Evolutionary conservation across 1,284 basidiomycete species (phyloP).

Genomic region (Trametes versicolor): DNA sequence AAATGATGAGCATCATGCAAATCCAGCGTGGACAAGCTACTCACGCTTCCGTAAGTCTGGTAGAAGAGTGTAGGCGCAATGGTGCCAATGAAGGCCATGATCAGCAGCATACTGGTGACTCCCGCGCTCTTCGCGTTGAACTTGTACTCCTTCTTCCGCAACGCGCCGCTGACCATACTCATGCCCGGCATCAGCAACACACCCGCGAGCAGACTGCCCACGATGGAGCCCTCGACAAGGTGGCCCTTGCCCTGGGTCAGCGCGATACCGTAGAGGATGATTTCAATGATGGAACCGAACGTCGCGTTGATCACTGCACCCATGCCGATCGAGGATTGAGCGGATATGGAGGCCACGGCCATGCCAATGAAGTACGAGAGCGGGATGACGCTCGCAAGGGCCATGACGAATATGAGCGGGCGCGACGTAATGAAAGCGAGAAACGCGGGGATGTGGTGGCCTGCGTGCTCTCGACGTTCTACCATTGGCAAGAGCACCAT

Average conservation of each 20-base stretch:
- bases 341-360: constrained; percentile 98
- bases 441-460: constrained; percentile 70
- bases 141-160: constrained; percentile 93
- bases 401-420: constrained; percentile 86
- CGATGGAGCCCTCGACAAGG: constrained; percentile 96
- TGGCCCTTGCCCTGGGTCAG: constrained; percentile 91
- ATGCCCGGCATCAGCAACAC: constrained; percentile 97
- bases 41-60: constrained; percentile 96
- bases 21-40: constrained; percentile 47
- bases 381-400: constrained; percentile 93
- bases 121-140: constrained; percentile 99
- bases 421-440: constrained; percentile 79
- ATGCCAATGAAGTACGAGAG: constrained; percentile 99
- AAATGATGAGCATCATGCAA: constrained; percentile 5
- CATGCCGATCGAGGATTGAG: constrained; percentile 99
- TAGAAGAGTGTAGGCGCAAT: constrained; percentile 98
- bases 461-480: constrained; percentile 62
- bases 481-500: constrained; percentile 83
- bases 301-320: constrained; percentile 99
- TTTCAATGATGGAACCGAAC: constrained; percentile 98
- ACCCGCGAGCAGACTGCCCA: constrained; percentile 94
- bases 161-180: constrained; percentile 96
- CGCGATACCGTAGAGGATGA: constrained; percentile 93
- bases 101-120: constrained; percentile 99
- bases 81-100: constrained; percentile 99